Percentiles rank a stretch among this genome's conserved stretches.
These are phyloP conservation scores for Raphanus raphanistrum DNA, from an alignment of 345 rosid genomes.

Conservation along the genomic window DNA sequence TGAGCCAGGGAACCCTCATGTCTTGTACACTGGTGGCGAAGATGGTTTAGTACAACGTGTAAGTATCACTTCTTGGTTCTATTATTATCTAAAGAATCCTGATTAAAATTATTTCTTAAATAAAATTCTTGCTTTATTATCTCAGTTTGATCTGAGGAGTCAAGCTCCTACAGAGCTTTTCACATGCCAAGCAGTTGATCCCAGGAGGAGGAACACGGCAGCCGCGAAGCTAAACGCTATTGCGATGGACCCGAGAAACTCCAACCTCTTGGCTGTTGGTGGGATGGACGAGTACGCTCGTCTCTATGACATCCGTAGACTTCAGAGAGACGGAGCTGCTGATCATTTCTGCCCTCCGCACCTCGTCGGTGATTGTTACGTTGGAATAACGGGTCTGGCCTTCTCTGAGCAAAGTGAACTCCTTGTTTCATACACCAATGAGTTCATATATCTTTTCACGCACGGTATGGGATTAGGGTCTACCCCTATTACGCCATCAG, in stretches of 20 bases:
- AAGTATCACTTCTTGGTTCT: slow-evolving; percentile 34
- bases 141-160: slow-evolving; percentile 89
- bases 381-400: slow-evolving; percentile 87
- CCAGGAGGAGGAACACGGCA: slow-evolving; percentile 38
- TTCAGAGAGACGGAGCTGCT: slow-evolving; percentile 57
- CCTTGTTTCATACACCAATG: slow-evolving; percentile 76
- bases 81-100: not conserved
- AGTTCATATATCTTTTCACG: slow-evolving; percentile 73
- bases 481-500: too few relatives aligned
- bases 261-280: slow-evolving; percentile 74
- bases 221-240: slow-evolving; percentile 64
- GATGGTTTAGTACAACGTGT: slow-evolving; percentile 94
- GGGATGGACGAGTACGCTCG: slow-evolving; percentile 83
- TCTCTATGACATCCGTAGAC: slow-evolving; percentile 76
- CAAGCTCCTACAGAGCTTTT: slow-evolving; percentile 63
- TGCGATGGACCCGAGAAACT: slow-evolving; percentile 79
- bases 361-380: slow-evolving; percentile 54
- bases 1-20: slow-evolving; percentile 87
- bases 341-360: slow-evolving; percentile 74
- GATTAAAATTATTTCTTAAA: too few relatives aligned
- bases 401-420: slow-evolving; percentile 92
- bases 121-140: too few relatives aligned
- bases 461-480: slow-evolving; percentile 77
- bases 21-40: slow-evolving; percentile 85
- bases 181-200: slow-evolving; percentile 52